Evolutionary conservation across 495 filamentous ascomycete genomes (phyloP).

Genomic region (Aspergillus panamensis): DNA sequence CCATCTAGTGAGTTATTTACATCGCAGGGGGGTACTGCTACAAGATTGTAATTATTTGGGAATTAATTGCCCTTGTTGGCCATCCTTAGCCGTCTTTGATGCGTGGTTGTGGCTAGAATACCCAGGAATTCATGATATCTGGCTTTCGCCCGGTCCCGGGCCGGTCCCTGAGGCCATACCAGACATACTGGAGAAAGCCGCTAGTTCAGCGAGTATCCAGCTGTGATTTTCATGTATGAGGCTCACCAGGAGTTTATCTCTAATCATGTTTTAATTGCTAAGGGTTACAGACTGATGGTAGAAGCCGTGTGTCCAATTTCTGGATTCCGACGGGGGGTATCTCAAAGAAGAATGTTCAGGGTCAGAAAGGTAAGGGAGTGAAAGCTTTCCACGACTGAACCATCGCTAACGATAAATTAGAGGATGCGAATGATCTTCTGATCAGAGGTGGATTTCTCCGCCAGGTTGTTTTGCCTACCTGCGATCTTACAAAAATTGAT

Average conservation of each 20-base stretch:
- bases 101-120: constrained; percentile 1
- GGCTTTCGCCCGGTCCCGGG: constrained; percentile 25
- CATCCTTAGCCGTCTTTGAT: neutral
- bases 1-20: constrained; percentile 8
- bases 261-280: constrained; percentile 1
- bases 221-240: constrained; percentile 26
- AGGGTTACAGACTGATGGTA: constrained; percentile 46
- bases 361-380: constrained; percentile 33
- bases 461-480: constrained; percentile 47
- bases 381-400: neutral
- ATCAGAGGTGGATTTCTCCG: constrained; percentile 76
- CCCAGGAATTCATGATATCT: constrained; percentile 23
- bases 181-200: constrained; percentile 20
- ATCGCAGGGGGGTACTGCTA: neutral
- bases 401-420: constrained; percentile 21
- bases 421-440: constrained; percentile 71
- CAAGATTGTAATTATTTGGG: neutral
- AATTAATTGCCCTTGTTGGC: neutral
- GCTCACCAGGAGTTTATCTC: neutral
- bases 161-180: constrained; percentile 22
- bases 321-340: constrained; percentile 80
- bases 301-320: constrained; percentile 64
- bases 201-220: constrained; percentile 16
- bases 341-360: constrained; percentile 49
- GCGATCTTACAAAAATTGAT: constrained; percentile 3